Conservation (phyloP, 2,329 filamentous ascomycete genomes). For the Hymenoscyphus albidus region DNA sequence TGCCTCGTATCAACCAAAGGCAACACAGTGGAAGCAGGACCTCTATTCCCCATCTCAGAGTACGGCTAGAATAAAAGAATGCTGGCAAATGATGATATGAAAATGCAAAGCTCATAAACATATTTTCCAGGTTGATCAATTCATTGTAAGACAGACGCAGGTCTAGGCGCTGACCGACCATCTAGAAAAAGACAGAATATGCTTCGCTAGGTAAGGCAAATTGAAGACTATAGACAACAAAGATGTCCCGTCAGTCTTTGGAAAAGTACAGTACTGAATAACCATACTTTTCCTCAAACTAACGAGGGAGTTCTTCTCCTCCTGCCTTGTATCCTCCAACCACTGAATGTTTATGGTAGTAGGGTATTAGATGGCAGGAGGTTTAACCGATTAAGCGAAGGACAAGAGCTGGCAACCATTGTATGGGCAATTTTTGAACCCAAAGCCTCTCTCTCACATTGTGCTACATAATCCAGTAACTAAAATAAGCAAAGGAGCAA, state of each 20-base stretch:
- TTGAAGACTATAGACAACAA: not conserved
- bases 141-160: not conserved
- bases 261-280: constrained; percentile 20
- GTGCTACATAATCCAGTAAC: not conserved
- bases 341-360: constrained; percentile 46
- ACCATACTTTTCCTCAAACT: constrained; percentile 36
- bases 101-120: not conserved
- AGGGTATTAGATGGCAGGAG: constrained; percentile 73
- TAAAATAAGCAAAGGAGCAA: not conserved
- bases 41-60: not conserved
- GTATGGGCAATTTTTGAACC: not conserved
- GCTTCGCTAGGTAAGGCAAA: not conserved
- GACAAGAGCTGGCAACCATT: not conserved
- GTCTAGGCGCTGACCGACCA: not conserved
- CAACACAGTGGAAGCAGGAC: not conserved
- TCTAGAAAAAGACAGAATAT: not conserved
- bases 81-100: not conserved
- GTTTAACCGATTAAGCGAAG: not conserved
- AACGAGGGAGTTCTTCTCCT: constrained; percentile 49
- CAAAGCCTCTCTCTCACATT: not conserved
- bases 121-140: not conserved
- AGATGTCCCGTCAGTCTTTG: constrained; percentile 23
- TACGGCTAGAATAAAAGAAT: not conserved
- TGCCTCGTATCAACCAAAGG: not conserved
- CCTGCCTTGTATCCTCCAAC: constrained; percentile 67